Base-by-base conservation (phyloP, 345 rosid species). In the Kandelia obovata region DNA sequence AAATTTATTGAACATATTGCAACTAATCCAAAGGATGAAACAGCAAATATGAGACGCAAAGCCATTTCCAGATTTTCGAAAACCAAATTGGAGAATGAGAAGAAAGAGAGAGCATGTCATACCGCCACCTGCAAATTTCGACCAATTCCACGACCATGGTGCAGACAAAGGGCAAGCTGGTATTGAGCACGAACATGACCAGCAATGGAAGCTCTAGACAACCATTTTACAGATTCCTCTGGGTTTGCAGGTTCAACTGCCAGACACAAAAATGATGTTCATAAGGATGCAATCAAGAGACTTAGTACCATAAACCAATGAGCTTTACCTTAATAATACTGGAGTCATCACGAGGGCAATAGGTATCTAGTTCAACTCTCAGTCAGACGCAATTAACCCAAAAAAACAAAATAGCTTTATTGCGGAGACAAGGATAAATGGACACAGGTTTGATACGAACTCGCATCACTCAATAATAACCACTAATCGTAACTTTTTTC, bases 91-190 rank as follows among this genome's bases (percentile, higher is more conserved):
- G 56, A 58, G 13, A 53, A 49, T 26, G 30, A 17, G 6, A 5
- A 49, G 51, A 60, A 23, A 58, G 30, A 60, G 53, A 34, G 49
- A 10, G 46, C 16, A 15, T 13, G 13, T 43, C 87, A 58, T 80
- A 95, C 98, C 51, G 98, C 96, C 77, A 86, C 84, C n/a, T 65
- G 77, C 28, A 87, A 69, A 86, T 82, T 83, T 55, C 71, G 46
- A 55, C 80, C 83, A 71, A 80, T 82, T 27, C 86, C 90, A 25
- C 83, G 67, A 53, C 92, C 93, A 67, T 83, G 89, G 64, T 90
- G 96, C 35, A 90, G 69, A 80, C 94, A 90, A 68, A 92, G 96
- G 1, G 91, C 98, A 11, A 92, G 76, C 73, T 92, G 98, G 84
- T 88, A 92, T 68, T 88, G 96, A 32, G 99, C 96, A 23, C 96